Evolutionary conservation across 495 filamentous ascomycete species (phyloP), one percentile per base, ranked within the genome.

Genomic region (Mycothermus thermophilus): DNA sequence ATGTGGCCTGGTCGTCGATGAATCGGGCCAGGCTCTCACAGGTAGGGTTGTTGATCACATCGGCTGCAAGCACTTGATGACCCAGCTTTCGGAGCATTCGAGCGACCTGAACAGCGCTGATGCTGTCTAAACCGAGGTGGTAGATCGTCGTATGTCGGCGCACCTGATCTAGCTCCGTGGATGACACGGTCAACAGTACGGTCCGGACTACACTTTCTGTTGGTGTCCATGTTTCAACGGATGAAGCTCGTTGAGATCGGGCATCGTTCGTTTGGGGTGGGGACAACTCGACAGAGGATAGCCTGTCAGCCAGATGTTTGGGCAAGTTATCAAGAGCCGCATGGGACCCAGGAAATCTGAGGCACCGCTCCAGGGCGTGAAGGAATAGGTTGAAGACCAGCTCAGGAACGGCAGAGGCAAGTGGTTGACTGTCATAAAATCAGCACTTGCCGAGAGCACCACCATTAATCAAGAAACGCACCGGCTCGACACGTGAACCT

Each of bases 61-160:
- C 80, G 17, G 70, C 65, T 1, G 77, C 73, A 4, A 66, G 59
- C 8, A 83, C 55, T 11, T 56, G 47, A n/a, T 74, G 46, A 0
- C 69, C 67, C 37, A 67, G 48, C 29, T 71, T 66, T 18, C 75
- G 72, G 13, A 86, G 68, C 29, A 68, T 49, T 12, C 70, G 63
- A 3, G 80, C 79, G 22, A 87, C 64, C 38, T 84, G 79, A 37
- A 93, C 84, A 0, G 84, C 80, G 24, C 73, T 81, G 42, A 96
- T 83, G 36, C 83, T 92, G 54, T 96, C 87, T 27, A 94, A 61
- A 2, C 88, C 87, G 17, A 93, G 70, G 41, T 76, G 72, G 48
- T 87, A 92, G 16, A 94, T 83, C 17, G 75, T 81, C 1, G 73
- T 71, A 5, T 57, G 45, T 10, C 67, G 66, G 2, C 52, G 49